Conservation (phyloP, 805 yeast genomes). For the Jamesozyma lodderae region DNA sequence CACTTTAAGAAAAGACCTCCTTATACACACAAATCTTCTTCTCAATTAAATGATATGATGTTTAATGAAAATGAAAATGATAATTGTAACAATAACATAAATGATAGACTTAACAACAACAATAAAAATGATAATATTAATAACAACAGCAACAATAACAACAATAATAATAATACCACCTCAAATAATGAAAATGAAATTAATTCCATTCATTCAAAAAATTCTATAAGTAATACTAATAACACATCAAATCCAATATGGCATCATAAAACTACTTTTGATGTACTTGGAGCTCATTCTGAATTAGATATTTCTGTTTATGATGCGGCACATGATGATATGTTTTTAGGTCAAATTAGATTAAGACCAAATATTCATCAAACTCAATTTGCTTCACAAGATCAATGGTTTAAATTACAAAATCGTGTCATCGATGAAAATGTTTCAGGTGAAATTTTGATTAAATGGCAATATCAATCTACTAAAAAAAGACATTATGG, state of each 20-base stretch:
- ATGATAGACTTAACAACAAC: slow-evolving; percentile 1
- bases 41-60: slow-evolving; percentile 31
- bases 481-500: slow-evolving; percentile 73
- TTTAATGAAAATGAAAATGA: slow-evolving; percentile 5
- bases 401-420: slow-evolving; percentile 66
- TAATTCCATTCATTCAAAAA: slow-evolving; percentile 7
- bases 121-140: slow-evolving; percentile 1
- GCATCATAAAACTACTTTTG: slow-evolving; percentile 90
- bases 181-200: slow-evolving; percentile 3
- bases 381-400: slow-evolving; percentile 33
- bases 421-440: slow-evolving; percentile 69
- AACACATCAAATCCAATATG: slow-evolving; percentile 55
- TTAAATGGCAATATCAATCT: slow-evolving; percentile 62
- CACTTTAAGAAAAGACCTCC: slow-evolving; percentile 31
- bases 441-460: slow-evolving; percentile 68
- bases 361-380: slow-evolving; percentile 48
- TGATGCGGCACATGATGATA: slow-evolving; percentile 74
- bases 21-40: slow-evolving; percentile 38
- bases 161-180: slow-evolving; percentile 4
- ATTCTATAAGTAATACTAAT: slow-evolving; percentile 1
- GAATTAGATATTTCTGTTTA: slow-evolving; percentile 86
- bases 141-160: slow-evolving; percentile 2
- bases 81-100: neutral
- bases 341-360: slow-evolving; percentile 77
- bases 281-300: slow-evolving; percentile 75